Conservation (phyloP, 2,329 filamentous ascomycete genomes). For the Sporothrix brasiliensis region DNA sequence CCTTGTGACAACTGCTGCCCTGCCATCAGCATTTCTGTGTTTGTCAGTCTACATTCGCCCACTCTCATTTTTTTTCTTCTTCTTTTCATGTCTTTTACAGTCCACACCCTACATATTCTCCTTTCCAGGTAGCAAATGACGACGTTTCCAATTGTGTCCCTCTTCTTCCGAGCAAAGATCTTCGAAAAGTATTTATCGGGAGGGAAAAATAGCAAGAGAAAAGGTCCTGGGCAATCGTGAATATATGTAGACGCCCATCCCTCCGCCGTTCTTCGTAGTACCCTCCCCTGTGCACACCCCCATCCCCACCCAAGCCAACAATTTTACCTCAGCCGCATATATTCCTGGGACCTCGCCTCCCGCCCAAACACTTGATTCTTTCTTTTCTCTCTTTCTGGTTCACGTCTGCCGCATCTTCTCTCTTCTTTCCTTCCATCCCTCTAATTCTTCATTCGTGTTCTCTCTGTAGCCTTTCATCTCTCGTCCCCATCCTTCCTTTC, state of each 20-base stretch:
- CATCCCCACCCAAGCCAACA: constrained; percentile 6
- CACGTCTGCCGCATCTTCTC: not conserved
- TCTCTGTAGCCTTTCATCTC: not conserved
- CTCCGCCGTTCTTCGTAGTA: not conserved
- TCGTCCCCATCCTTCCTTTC: not conserved
- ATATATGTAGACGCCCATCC: constrained; percentile 14
- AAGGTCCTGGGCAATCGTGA: constrained; percentile 1
- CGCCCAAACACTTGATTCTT: not conserved
- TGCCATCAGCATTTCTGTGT: constrained; percentile 10
- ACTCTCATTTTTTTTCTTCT: not conserved
- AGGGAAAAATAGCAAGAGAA: not conserved
- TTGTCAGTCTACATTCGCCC: not conserved
- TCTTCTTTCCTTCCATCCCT: not conserved
- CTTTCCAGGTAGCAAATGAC: not conserved
- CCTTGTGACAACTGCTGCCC: not conserved
- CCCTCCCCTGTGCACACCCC: not conserved
- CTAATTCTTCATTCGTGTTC: not conserved
- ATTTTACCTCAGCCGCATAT: constrained; percentile 13
- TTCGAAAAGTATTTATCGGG: not conserved
- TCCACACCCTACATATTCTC: not conserved
- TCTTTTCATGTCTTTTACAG: not conserved
- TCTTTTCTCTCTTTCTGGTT: not conserved
- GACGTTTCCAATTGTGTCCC: not conserved
- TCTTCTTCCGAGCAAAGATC: constrained; percentile 7
- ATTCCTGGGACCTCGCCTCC: constrained; percentile 3